Percentiles rank a stretch among this genome's conserved stretches.
These are phyloP conservation scores for Phaseolus coccineus DNA, from an alignment of 331 rosid genomes.

Conservation along the genomic window DNA sequence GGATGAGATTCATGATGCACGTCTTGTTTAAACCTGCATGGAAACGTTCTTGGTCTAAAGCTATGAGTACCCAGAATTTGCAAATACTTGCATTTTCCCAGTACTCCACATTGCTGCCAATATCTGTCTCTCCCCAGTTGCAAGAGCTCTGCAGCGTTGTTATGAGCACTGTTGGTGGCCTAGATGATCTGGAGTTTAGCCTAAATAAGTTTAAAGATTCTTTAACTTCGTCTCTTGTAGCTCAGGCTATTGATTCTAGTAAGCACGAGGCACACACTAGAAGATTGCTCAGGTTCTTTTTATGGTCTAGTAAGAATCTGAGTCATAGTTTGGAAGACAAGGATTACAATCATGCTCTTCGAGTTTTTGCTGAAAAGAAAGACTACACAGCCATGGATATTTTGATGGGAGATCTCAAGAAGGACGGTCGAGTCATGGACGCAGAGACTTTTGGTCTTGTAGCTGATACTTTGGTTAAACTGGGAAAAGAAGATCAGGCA, in stretches of 20 bases:
- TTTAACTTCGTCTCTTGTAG: conserved; percentile 66
- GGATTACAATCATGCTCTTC: conserved; percentile 70
- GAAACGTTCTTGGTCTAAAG: conserved; percentile 42
- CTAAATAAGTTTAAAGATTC: conserved; percentile 50
- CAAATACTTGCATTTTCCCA: conserved; percentile 37
- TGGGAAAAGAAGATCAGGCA: conserved; percentile 80
- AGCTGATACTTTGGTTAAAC: conserved; percentile 69
- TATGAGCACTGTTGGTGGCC: conserved; percentile 65
- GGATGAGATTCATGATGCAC: conserved; percentile 57
- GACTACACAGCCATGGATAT: conserved; percentile 69
- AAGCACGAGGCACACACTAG: conserved; percentile 67
- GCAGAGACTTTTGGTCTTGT: conserved; percentile 63
- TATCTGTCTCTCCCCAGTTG: conserved; percentile 44
- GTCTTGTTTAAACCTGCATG: conserved; percentile 45
- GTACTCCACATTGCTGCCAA: conserved; percentile 45
- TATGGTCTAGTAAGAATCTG: conserved; percentile 75
- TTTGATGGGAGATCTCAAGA: conserved; percentile 68
- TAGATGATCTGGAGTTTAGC: conserved; percentile 74
- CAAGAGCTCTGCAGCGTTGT: conserved; percentile 61
- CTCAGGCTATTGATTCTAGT: conserved; percentile 66
- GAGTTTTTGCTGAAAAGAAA: conserved; percentile 67
- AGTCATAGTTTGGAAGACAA: conserved; percentile 60
- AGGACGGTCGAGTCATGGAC: conserved; percentile 68
- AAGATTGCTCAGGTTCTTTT: conserved; percentile 77
- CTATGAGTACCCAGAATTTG: conserved; percentile 25